Base-by-base conservation (phyloP, 306 rosid species). In the Malus fusca region DNA sequence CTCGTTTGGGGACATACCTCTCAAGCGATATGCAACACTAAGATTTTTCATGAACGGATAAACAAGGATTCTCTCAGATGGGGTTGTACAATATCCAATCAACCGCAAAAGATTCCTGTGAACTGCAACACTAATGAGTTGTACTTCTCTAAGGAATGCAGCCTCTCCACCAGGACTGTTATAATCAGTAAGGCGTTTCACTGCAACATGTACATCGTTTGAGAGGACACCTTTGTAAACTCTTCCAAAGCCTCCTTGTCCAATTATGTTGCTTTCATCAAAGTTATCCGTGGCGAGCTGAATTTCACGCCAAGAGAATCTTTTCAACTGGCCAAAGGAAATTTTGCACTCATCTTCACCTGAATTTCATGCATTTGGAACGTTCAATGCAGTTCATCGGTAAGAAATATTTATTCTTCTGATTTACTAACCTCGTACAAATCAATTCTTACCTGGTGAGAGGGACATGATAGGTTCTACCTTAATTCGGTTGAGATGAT, bases 161-260 rank as follows among this genome's bases (percentile, higher is more conserved):
- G 96, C 97, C 86, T 88, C 96, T 28, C 98, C 98, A 55, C 93
- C 97, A 46, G 97, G 97, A 75, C 92, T 95, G 61, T 89, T 44
- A 78, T 84, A 90, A 81, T 95, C 93, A 28, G 82, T 68, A 48
- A 95, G 89, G 73, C 98, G 97, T 83, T 95, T 95, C 58, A 92
- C 89, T 19, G 98, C 98, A 21, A 95, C 80, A 80, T 84, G 82
- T 59, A 90, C 89, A 58, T 79, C 78, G 83, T 92, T 93, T 42
- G 85, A 77, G 80, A 95, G 97, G 46, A 87, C 68, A 58, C 98
- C 98, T 87, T 74, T 95, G 80, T 92, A 95, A 69, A 95, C 98
- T 87, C 88, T 95, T 73, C 97, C 98, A 82, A 95, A 95, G 8
- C 98, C 98, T 74, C 98, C 98, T 55, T 95, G 97, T 26, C 98